Percentiles rank a stretch among this genome's conserved stretches.
These are phyloP conservation scores for Candida sp. DNA, from an alignment of 1,139 yeast species.

Conservation along the genomic window DNA sequence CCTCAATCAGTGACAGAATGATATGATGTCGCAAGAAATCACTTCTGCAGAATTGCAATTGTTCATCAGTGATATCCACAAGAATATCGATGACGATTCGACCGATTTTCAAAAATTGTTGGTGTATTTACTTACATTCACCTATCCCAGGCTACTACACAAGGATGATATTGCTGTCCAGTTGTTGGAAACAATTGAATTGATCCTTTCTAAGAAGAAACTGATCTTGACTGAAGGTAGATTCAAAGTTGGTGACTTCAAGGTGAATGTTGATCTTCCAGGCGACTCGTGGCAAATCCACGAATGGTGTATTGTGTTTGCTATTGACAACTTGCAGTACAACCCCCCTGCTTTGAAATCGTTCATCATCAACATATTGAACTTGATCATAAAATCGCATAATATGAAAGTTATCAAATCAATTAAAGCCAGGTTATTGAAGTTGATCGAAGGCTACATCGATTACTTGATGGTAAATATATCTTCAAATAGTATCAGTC, in stretches of 20 bases:
- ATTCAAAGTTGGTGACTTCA: constrained; percentile 8
- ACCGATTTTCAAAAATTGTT: constrained; percentile 36
- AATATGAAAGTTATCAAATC: constrained; percentile 20
- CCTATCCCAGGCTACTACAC: constrained; percentile 18
- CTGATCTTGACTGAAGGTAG: constrained; percentile 12
- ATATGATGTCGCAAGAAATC: constrained; percentile 11
- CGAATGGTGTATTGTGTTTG: constrained; percentile 31
- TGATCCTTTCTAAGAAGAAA: constrained; percentile 9
- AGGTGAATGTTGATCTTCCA: background rate
- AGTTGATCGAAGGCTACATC: constrained; percentile 10
- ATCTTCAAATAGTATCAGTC: background rate
- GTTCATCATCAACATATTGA: constrained; percentile 28
- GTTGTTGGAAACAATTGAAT: constrained; percentile 9
- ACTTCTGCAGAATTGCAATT: constrained; percentile 23
- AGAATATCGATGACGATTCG: constrained; percentile 26
- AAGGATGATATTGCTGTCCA: constrained; percentile 1
- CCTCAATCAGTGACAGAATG: constrained; percentile 1
- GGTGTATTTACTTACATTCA: constrained; percentile 31
- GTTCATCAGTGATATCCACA: constrained; percentile 35
- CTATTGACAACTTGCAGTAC: constrained; percentile 15
- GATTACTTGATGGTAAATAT: constrained; percentile 8
- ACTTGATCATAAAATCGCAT: constrained; percentile 27
- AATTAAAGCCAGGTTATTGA: constrained; percentile 14
- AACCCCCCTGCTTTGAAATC: constrained; percentile 19
- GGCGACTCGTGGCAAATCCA: constrained; percentile 12